These are phyloP conservation scores for Syncephalastrum sp. DNA, from an alignment of 371 early-diverging fungal genomes.

Conservation along the genomic window DNA sequence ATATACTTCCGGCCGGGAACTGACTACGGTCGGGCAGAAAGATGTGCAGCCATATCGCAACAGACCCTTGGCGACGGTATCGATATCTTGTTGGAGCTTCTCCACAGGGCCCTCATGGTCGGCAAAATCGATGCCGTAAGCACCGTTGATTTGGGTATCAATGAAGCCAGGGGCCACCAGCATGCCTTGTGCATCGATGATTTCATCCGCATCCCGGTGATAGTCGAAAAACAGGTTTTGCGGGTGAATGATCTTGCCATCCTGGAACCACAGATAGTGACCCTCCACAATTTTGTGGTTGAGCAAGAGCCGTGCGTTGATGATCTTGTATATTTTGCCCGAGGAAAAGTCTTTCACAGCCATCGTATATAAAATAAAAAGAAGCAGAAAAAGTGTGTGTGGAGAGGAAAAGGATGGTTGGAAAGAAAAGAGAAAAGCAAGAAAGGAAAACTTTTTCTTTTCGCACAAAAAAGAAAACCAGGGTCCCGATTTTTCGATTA, in stretches of 20 bases:
- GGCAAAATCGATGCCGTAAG: constrained; percentile 85
- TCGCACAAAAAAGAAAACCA: no score
- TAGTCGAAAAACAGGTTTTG: constrained; percentile 69
- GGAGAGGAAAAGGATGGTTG: not conserved
- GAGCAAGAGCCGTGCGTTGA: constrained; percentile 74
- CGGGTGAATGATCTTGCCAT: constrained; percentile 80
- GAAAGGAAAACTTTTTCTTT: constrained; percentile 1
- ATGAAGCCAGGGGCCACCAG: constrained; percentile 81
- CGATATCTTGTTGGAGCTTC: constrained; percentile 49
- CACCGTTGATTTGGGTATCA: constrained; percentile 86
- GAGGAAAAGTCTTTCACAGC: constrained; percentile 4
- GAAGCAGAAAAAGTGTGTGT: not conserved
- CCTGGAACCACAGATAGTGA: constrained; percentile 73
- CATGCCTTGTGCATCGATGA: constrained; percentile 73
- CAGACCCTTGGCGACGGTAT: constrained; percentile 73
- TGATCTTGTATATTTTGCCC: constrained; percentile 70
- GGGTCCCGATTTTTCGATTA: constrained; percentile 2
- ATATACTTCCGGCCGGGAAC: constrained; percentile 74
- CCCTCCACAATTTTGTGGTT: constrained; percentile 72
- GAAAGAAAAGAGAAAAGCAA: not conserved
- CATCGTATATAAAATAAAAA: constrained; percentile 1
- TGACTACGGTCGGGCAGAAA: constrained; percentile 85
- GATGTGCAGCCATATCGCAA: constrained; percentile 79
- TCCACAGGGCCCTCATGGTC: constrained; percentile 44
- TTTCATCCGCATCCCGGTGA: constrained; percentile 64